Evolutionary conservation across 2,329 filamentous ascomycete species (phyloP), one percentile per base, ranked within the genome.

Genomic region (Aspergillus amoenus): DNA sequence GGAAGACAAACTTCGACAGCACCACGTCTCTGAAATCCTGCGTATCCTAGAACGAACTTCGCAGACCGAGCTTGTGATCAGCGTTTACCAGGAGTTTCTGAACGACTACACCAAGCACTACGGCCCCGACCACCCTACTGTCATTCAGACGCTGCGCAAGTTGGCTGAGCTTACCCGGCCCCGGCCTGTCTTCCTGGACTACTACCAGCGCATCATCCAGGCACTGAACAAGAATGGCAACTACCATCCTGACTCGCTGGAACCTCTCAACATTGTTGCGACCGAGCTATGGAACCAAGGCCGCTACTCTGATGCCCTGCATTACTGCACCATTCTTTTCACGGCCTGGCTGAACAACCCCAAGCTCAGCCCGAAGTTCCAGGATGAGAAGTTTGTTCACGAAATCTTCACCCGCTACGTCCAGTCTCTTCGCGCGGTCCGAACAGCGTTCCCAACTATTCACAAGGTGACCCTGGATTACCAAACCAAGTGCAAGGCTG

Each of bases 231-330:
- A 76, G 60, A 68, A 70, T 40, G 63, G 69, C 0, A 59, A 69
- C 17, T 72, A 69, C 60, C 70, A 73, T 18, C 68, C 66, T 0
- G 75, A 77, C 8, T 73, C 74, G 2, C 66, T 78, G 34, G 71
- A 76, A 60, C 70, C 75, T 1, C 57, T 76, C 5, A 52, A 71
- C 15, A 70, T 73, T 44, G 72, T 78, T 12, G 68, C 72, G 3
- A 72, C 67, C 3, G 74, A 77, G 56, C 65, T 76, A 3, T 76
- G 69, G 68, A 72, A 64, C 52, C 73, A 74, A 55, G 74, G 65
- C 12, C 70, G 68, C 8, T 73, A 73, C 59, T 66, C 70, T 1
- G 75, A 78, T 32, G 73, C 75, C 2, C 52, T 75, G 24, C 58
- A 63, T 0, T 70, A 72, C 58, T 76, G 68, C 61, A 66, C 58